Evolutionary conservation across 2,329 filamentous ascomycete genomes (phyloP).

Genomic region (Fusarium xyrophilum): DNA sequence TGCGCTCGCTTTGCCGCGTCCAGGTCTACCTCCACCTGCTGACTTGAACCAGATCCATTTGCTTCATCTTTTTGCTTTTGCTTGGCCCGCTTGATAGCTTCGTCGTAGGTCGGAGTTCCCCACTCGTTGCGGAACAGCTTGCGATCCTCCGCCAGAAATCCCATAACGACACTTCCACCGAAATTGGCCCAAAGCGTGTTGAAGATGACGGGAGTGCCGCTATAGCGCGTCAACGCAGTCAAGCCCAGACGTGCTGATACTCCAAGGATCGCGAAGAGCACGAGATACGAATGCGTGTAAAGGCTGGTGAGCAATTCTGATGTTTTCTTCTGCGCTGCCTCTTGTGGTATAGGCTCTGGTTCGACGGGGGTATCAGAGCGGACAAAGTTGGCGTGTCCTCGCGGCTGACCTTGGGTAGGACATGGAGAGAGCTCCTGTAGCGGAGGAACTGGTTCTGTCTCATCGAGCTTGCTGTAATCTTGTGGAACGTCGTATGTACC

Average conservation of each 20-base stretch:
- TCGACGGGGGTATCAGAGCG: neutral
- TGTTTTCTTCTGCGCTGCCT: conserved; percentile 37
- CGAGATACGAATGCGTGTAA: conserved; percentile 80
- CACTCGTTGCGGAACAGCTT: conserved; percentile 75
- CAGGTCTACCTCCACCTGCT: conserved; percentile 44
- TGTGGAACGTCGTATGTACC: conserved; percentile 40
- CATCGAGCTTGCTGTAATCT: conserved; percentile 53
- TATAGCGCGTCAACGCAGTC: conserved; percentile 79
- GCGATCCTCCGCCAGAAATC: conserved; percentile 81
- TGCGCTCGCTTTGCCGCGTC: conserved; percentile 63
- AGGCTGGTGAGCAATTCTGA: conserved; percentile 63
- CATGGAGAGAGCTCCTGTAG: conserved; percentile 4
- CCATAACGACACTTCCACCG: conserved; percentile 80
- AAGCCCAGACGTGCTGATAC: conserved; percentile 84
- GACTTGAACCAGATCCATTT: conserved; percentile 34
- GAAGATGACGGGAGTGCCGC: conserved; percentile 76
- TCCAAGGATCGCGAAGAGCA: conserved; percentile 85
- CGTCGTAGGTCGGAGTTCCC: conserved; percentile 55
- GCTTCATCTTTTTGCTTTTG: conserved; percentile 50
- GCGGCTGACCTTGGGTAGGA: neutral
- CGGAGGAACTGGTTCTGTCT: conserved; percentile 41
- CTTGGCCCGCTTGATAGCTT: conserved; percentile 44
- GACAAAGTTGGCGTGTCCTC: conserved; percentile 10
- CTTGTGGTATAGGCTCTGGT: conserved; percentile 13
- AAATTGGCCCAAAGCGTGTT: conserved; percentile 89